Base-by-base conservation (phyloP, 768 basidiomycete species). In the Trametopsis cervina region DNA sequence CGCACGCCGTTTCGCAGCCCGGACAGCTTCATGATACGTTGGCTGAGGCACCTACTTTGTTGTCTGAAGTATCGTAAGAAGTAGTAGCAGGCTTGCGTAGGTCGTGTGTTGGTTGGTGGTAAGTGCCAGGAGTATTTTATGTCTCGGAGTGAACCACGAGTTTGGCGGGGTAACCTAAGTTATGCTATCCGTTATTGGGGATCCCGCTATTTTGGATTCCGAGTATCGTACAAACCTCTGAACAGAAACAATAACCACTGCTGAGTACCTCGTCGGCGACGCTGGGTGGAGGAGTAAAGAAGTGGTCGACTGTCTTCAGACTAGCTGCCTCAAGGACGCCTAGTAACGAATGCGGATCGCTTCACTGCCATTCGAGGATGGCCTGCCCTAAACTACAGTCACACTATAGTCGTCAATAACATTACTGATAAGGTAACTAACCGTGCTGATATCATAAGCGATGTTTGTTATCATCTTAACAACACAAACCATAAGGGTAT, bases 281-380 rank as follows among this genome's bases (percentile, higher is more conserved):
- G 55, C 41, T 51, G 55, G 39, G 52, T 47, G 45, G 41, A 53
- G 50, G 51, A 44, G 46, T 51, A 49, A 46, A 45, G 51, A 46
- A 52, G 45, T 41, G 48, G 51, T 47, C 50, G 41, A 46, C 52
- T 45, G 52, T 45, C 50, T 45, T 51, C 46, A 48, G 43, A 49
- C 55, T 49, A 54, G 52, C 57, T 56, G 59, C 53, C 52, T 56
- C 45, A 54, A 53, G 54, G 52, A 65, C 58, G 52, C 57, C 55
- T 57, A 33, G 29, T 33, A 46, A 54, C 44, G 48, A 54, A 52
- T 52, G 46, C 50, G 46, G 41, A 54, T 47, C 54, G 53, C 60
- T 58, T 63, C 42, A 65, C 64, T 50, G 59, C 56, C 61, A 60
- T 48, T 47, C 36, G 39, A 42, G 39, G 21, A 24, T 22, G 24